Evolutionary conservation across 1,284 basidiomycete genomes (phyloP), one percentile per base, ranked within the genome.

Genomic region (Kwoniella shivajii): DNA sequence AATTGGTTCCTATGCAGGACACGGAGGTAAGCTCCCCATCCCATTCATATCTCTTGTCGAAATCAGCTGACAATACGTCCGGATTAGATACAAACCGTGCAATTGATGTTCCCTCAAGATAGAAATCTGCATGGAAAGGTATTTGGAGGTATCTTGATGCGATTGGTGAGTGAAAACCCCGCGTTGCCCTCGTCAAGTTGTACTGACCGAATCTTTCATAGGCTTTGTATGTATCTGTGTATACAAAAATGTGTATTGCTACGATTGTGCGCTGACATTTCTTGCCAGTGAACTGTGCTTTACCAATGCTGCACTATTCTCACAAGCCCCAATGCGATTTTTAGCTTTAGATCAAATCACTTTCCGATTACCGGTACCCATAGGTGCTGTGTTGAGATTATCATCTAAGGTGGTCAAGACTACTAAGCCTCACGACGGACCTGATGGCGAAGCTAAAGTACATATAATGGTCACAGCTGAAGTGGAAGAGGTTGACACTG

Each of bases 51-150:
- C 9, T 18, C 7, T 16, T 37, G 27, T 14, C 30, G 5, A 36
- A 27, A 48, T 3, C 26, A 20, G 4, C 51, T 45, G 10, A 26
- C 26, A 14, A 10, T 9, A 14, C 18, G 18, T 20, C 14, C 27
- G 10, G 27, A 27, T 43, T 68, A 57, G 66, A 65, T 57, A 26
- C 67, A 62, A 50, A 67, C 45, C 52, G 72, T 60, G 24, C 65
- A 67, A 49, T 78, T 90, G 50, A 90, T 90, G 88, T 90, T 90
- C 71, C 89, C 89, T 0, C 89, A 90, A 78, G 88, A 90, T 71
- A 82, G 89, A 68, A 91, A 92, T 68, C 82, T 90, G 2, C 89
- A 91, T 71, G 86, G 87, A 63, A 90, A 90, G 71, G 82, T 90
- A 9, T 90, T 91, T 67, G 88, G 88, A 79, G 85, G 84, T 74